Evolutionary conservation across 208 protist species (phyloP), one percentile per base, ranked within the genome.

Genomic region (Trypanosoma rangeli): DNA sequence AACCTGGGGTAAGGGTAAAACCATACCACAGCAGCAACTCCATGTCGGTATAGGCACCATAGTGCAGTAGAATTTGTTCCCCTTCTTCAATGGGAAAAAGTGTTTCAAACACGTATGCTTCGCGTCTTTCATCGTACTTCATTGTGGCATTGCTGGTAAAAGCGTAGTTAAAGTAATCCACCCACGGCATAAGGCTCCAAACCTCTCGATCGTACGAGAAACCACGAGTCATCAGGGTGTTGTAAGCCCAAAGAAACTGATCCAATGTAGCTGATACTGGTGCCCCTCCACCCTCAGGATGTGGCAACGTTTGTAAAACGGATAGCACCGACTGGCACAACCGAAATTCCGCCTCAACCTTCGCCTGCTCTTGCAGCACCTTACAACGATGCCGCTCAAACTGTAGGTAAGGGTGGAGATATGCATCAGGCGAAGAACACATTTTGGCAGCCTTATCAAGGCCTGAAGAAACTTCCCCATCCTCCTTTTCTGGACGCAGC

Each of bases 81-180:
- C 83, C 83, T 0, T 35, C 61, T 10, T 50, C 42, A 9, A 89
- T 74, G 10, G 83, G 74, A 22, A 68, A 54, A 15, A 70, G 24
- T 0, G 86, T 82, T 62, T 76, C 64, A 66, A 96, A 96, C 37
- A 76, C 56, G 74, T 94, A 96, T 26, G 56, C 71, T 20, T 73
- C 64, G 49, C 73, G 70, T 26, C 50, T 58, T n/a, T 48, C 49
- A 64, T 79, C 58, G 58, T 62, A 76, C 31, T 53, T 74, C 84
- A 94, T 93, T 37, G 78, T 87, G 59, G 76, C 82, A 70, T 94
- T 96, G 9, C 83, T 77, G 15, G 76, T 52, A 31, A 90, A 61
- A 3, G 83, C 79, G 74, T 97, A 95, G 80, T 97, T 97, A 79
- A 97, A 95, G 80, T 97, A 97, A 74, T 97, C 92, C 24, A 94